These are phyloP conservation scores for Byssochlamys sp. DNA, from an alignment of 2,329 filamentous ascomycete species.

Conservation along the genomic window DNA sequence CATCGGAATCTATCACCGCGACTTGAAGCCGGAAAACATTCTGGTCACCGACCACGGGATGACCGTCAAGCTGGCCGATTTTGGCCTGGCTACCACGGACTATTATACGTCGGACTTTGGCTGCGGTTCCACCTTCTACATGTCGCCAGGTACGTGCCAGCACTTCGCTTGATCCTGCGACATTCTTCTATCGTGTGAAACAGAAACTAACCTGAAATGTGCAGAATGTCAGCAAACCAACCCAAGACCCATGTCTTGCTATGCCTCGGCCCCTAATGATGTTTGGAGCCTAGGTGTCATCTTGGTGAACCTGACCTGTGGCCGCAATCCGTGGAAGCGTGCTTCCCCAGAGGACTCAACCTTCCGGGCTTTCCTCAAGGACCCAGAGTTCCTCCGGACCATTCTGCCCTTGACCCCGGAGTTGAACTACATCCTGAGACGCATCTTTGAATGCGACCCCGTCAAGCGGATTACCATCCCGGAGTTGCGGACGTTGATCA, in stretches of 20 bases:
- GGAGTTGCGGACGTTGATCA: conserved; percentile 68
- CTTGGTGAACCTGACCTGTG: conserved; percentile 91
- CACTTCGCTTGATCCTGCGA: not conserved
- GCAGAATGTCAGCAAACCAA: conserved; percentile 82
- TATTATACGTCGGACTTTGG: conserved; percentile 84
- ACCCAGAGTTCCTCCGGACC: conserved; percentile 76
- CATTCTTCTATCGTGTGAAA: conserved; percentile 2
- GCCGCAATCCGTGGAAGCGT: conserved; percentile 97
- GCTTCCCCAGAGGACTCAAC: conserved; percentile 88
- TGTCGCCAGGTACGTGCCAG: conserved; percentile 78
- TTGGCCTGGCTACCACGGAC: conserved; percentile 83
- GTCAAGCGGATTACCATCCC: conserved; percentile 69
- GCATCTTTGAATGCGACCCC: conserved; percentile 81
- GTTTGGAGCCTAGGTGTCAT: conserved; percentile 98
- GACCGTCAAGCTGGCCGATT: conserved; percentile 92
- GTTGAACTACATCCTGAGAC: conserved; percentile 74
- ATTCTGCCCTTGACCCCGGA: conserved; percentile 87
- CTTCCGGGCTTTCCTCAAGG: conserved; percentile 80
- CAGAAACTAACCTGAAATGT: conserved; percentile 19
- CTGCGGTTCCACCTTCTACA: conserved; percentile 97
- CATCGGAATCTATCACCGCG: conserved; percentile 88
- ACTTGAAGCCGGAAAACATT: conserved; percentile 97
- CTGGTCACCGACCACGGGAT: conserved; percentile 78
- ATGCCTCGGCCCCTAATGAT: conserved; percentile 88
- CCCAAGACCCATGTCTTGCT: conserved; percentile 62